phyloP scores from a whole-genome alignment of 2,329 filamentous ascomycete genomes.

The Purpureocillium lavendulum region DNA sequence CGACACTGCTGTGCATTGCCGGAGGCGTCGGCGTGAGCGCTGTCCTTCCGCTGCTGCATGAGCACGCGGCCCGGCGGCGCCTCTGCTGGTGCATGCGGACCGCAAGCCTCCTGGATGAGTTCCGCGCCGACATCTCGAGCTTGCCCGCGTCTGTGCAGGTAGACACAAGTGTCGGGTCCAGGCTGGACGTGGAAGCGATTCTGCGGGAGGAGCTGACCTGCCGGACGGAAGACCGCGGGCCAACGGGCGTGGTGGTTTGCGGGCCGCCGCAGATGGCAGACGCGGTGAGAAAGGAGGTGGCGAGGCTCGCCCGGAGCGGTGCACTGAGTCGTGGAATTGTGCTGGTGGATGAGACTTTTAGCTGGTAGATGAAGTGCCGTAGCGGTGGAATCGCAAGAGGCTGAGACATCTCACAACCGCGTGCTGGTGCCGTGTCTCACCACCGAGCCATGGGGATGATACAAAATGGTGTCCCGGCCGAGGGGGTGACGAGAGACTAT shows the following conservation, averaged over 20 bases:
- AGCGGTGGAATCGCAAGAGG: no score
- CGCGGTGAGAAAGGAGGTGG: conserved; percentile 15
- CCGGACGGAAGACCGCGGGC: conserved; percentile 7
- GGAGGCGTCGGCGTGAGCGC: conserved; percentile 24
- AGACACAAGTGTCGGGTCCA: conserved; percentile 12
- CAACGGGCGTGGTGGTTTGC: conserved; percentile 17
- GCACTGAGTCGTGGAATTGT: conserved; percentile 12
- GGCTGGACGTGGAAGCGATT: conserved; percentile 13
- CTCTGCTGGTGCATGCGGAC: conserved; percentile 18
- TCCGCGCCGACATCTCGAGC: conserved; percentile 7
- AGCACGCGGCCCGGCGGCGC: conserved; percentile 6
- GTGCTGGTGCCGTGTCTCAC: no score
- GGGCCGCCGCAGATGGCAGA: conserved; percentile 21
- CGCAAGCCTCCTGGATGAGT: conserved; percentile 8
- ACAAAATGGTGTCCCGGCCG: no score
- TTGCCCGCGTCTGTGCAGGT: conserved; percentile 11
- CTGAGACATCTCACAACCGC: no score
- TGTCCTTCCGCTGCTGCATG: conserved; percentile 16
- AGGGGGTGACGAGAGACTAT: no score
- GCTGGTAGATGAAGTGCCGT: conserved; percentile 18
- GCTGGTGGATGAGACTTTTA: conserved; percentile 17
- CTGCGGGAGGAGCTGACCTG: conserved; percentile 11
- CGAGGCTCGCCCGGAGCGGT: conserved; percentile 11
- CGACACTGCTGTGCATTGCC: conserved; percentile 18
- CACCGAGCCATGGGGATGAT: no score